These are phyloP conservation scores for Leccinum pellstonianum DNA, from an alignment of 768 basidiomycete genomes.

Conservation along the genomic window DNA sequence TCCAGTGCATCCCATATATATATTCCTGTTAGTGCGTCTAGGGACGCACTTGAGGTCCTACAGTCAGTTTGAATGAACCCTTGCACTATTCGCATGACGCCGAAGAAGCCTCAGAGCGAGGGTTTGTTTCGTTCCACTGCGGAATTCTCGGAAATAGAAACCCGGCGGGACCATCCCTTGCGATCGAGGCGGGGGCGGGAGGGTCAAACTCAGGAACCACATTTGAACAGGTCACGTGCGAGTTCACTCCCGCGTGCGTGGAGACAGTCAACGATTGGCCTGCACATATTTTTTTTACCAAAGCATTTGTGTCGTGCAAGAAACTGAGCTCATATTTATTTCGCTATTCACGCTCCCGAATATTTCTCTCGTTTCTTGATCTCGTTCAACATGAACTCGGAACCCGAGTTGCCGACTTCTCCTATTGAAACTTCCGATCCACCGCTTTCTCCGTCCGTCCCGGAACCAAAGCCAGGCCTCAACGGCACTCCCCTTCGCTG, in stretches of 20 bases:
- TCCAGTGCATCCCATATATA: background rate
- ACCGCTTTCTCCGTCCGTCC: constrained; percentile 46
- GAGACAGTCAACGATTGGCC: constrained; percentile 5
- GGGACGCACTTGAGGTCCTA: constrained; percentile 14
- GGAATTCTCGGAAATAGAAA: background rate
- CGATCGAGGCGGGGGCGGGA: background rate
- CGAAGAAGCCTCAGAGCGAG: background rate
- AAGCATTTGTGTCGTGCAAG: constrained; percentile 3
- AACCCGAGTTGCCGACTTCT: constrained; percentile 34
- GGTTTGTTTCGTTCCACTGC: background rate
- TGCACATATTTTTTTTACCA: background rate
- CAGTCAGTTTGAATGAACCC: background rate
- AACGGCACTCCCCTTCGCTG: constrained; percentile 78
- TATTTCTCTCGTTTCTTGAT: background rate
- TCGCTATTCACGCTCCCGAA: background rate
- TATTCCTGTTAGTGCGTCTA: background rate
- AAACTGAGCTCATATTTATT: constrained; percentile 1
- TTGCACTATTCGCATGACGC: constrained; percentile 11
- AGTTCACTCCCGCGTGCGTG: constrained; percentile 8
- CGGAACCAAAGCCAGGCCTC: constrained; percentile 71
- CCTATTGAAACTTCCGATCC: constrained; percentile 65
- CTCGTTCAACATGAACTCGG: constrained; percentile 18
- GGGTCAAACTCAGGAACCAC: background rate
- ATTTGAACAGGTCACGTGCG: background rate
- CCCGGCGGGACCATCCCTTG: background rate